Evolutionary conservation across 2,329 filamentous ascomycete species (phyloP), one percentile per base, ranked within the genome.

Genomic region (Mycosphaerella sp.): DNA sequence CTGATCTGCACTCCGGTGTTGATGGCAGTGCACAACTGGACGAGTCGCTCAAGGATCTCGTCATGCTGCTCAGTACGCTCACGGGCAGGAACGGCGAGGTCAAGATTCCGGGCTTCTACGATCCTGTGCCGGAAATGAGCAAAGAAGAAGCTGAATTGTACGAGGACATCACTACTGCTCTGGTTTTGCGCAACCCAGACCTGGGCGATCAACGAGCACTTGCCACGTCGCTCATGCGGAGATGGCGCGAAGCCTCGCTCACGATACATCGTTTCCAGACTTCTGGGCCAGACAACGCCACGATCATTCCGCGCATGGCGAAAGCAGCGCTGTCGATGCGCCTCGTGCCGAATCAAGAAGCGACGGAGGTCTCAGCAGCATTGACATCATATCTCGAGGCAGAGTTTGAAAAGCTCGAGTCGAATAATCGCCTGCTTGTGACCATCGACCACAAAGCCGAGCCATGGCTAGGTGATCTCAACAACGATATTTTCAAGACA

Each of bases 1-100:
- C 91, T 0, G 93, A 98, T 70, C 80, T 95, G 1, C 93, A 98
- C 71, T 95, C 89, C 57, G 93, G 93, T 65, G 92, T 98, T n/a
- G 92, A 97, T 65, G 93, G 93, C 39, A 95, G 90, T 57, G 84
- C 87, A 58, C 81, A 95, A 73, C 82, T 93, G 56, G 89, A 95
- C 56, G 93, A 98, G 67, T 89, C 92, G 0, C 76, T 97, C 7
- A 95, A 95, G 40, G 93, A 98, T 69, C 78, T 98, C 1, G 91
- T 95, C 2, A 80, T 87, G 59, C 77, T 97, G 1, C 77, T 98
- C 4, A 83, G 87, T 1, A 90, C 83, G 49, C 78, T 98, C 39
- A 93, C 95, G 51, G 89, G 89, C 0, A 80, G 80, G 0, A 83
- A 86, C 45, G 95, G 95, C 59, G 81, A 82, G 17, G 84, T 98